Base-by-base conservation (phyloP, 1,284 basidiomycete genomes). In the Irpex sp. region DNA sequence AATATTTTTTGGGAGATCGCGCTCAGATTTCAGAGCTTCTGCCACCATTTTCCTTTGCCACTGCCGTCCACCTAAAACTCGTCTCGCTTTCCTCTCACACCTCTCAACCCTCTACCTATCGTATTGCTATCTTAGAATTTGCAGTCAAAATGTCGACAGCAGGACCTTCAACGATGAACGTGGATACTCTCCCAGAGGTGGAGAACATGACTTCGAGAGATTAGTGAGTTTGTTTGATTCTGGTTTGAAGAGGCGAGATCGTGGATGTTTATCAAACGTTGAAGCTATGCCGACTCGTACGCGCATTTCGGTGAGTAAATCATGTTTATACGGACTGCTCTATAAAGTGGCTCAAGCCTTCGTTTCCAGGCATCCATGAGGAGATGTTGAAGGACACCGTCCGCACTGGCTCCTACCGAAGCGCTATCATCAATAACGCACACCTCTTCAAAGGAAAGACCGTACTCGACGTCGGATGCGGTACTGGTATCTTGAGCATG, bases 311-410 rank as follows among this genome's bases (percentile, higher is more conserved):
- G 91, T 92, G 72, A 65, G 85, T 73, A 35, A 10, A 23, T 21
- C 12, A 55, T 14, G 28, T 18, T 36, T 23, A 37, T 35, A n/a
- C 23, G 28, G 16, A 23, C 18, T 33, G 28, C 28, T 33, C 28
- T 33, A 33, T 7, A 33, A 7, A 37, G 36, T 23, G 21, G 18
- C 56, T 57, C 28, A 35, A 52, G 10, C 4, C 45, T 39, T 52
- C 28, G 18, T 19, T 7, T 58, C 5, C 35, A 93, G 93, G 93
- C 65, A 98, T 98, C 70, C 95, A 98, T 76, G 96, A 97, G 79
- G 97, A 99, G 80, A 99, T 99, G 97, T 80, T 99, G 74, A 99
- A 99, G 79, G 97, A 99, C 78, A 80, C 83, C 59, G 95, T 99
- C 66, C 91, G 97, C 66, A 99, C 97, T 49, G 86, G 94, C 45